Percentiles rank a stretch among this genome's conserved stretches.
These are phyloP conservation scores for Gliomastix tumulicola DNA, from an alignment of 2,329 filamentous ascomycete species.

Conservation along the genomic window DNA sequence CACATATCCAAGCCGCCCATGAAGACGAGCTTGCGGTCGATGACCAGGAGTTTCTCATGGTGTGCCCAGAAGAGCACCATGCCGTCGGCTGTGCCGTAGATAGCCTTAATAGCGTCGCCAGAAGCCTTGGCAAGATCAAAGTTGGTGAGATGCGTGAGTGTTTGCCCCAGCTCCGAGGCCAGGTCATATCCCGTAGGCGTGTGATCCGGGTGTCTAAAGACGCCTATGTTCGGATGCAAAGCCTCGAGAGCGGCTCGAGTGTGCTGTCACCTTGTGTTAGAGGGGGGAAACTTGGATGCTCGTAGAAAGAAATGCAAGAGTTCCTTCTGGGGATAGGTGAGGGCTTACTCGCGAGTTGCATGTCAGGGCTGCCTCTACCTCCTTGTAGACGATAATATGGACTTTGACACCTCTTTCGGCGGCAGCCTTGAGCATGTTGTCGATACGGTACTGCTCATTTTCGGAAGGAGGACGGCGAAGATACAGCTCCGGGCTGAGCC, in stretches of 20 bases:
- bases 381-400: slow-evolving; percentile 88
- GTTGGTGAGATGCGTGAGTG: slow-evolving; percentile 40
- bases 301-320: too few species aligned
- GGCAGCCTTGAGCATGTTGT: slow-evolving; percentile 74
- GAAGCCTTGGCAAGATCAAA: slow-evolving; percentile 59
- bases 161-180: slow-evolving; percentile 60
- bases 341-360: slow-evolving; percentile 38
- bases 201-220: slow-evolving; percentile 90
- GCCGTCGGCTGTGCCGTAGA: slow-evolving; percentile 78
- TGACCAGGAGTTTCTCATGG: slow-evolving; percentile 81
- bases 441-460: slow-evolving; percentile 78
- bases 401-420: slow-evolving; percentile 79
- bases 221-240: slow-evolving; percentile 76
- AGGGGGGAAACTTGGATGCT: too few species aligned
- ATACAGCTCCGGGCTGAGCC: slow-evolving; percentile 84
- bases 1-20: slow-evolving; percentile 89
- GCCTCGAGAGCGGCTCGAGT: slow-evolving; percentile 74
- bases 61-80: slow-evolving; percentile 88
- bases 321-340: too few species aligned
- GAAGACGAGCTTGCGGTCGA: slow-evolving; percentile 75
- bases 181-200: slow-evolving; percentile 65
- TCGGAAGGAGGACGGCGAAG: slow-evolving; percentile 73
- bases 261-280: too few species aligned
- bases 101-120: slow-evolving; percentile 63
- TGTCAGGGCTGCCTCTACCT: slow-evolving; percentile 75